Base-by-base conservation (phyloP, 768 basidiomycete genomes). In the Russula brevipes region DNA sequence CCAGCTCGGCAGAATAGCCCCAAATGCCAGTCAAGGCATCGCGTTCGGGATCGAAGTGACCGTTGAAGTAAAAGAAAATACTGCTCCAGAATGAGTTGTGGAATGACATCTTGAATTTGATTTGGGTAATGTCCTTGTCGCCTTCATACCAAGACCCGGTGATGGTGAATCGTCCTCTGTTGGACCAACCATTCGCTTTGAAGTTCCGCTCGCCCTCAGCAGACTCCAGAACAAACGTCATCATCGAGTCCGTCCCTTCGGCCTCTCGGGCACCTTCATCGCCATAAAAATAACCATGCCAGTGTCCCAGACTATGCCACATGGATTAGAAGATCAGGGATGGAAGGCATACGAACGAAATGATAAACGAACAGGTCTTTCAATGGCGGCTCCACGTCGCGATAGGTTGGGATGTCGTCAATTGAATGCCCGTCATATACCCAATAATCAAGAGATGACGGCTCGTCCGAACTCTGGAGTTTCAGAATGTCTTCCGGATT, bases 91-190 rank as follows among this genome's bases (percentile, higher is more conserved):
- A 10, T 2, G 38, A 17, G 38, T 4, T 14, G 4, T 14, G 35
- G 46, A 69, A 70, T 1, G 36, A 24, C 30, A 69, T 57, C 54
- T 65, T 62, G 47, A 71, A 66, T 5, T 41, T 50, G 54, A 71
- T 35, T n/a, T 61, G 45, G 1, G 59, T 12, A 16, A 33, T 17
- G 14, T 66, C 63, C 11, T 70, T 59, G 42, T 63, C 64, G 50
- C 53, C 61, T 24, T 50, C 42, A 5, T 46, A 60, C 54, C 66
- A 69, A 33, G 63, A 54, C 6, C 70, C 70, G 3, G 59, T 30
- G 7, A 71, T 61, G 5, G 41, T 50, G 56, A 56, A 69, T 24
- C 61, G 61, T n/a, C 65, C 65, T 39, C 52, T 63, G 19, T 44
- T 36, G 8, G 44, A 57, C 65, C 65, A 63, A 31, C 10, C 65